These are phyloP conservation scores for Collybia sp. DNA, from an alignment of 768 basidiomycete species.

Conservation along the genomic window DNA sequence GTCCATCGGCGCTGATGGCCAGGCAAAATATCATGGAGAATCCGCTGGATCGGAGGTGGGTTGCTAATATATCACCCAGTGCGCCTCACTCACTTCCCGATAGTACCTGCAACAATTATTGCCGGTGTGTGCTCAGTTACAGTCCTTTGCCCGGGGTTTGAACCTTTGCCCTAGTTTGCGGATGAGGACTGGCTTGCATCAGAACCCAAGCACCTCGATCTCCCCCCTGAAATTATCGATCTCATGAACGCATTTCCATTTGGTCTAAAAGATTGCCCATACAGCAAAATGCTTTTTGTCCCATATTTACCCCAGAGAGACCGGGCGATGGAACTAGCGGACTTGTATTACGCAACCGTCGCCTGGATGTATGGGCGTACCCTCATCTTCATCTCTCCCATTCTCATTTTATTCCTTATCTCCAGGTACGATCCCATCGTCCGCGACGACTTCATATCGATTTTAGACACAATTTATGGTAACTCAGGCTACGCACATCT, in stretches of 20 bases:
- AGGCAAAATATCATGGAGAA: conserved; percentile 44
- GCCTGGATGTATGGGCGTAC: conserved; percentile 40
- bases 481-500: conserved; percentile 22
- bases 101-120: too few relatives aligned
- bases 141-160: too few relatives aligned
- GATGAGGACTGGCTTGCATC: conserved; percentile 12
- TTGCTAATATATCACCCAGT: neutral
- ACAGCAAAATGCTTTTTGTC: conserved; percentile 30
- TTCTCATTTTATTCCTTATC: conserved; percentile 1
- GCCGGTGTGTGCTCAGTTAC: too few relatives aligned
- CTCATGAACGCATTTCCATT: conserved; percentile 47
- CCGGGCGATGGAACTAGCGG: conserved; percentile 32
- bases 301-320: conserved; percentile 35
- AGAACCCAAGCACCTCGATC: conserved; percentile 20
- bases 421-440: conserved; percentile 42
- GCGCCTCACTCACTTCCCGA: too few relatives aligned
- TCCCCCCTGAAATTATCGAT: conserved; percentile 38
- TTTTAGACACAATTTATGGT: conserved; percentile 40
- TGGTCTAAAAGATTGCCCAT: conserved; percentile 33
- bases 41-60: conserved; percentile 45
- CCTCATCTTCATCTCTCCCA: neutral
- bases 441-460: conserved; percentile 33
- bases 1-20: conserved; percentile 43
- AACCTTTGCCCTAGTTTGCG: conserved; percentile 5
- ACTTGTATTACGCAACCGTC: conserved; percentile 37